A percentile compares a stretch with the other conserved stretches of the same genome.
Evolutionary conservation across 352 stramenopile species (phyloP).

Genomic region (Phytophthora pisi): DNA sequence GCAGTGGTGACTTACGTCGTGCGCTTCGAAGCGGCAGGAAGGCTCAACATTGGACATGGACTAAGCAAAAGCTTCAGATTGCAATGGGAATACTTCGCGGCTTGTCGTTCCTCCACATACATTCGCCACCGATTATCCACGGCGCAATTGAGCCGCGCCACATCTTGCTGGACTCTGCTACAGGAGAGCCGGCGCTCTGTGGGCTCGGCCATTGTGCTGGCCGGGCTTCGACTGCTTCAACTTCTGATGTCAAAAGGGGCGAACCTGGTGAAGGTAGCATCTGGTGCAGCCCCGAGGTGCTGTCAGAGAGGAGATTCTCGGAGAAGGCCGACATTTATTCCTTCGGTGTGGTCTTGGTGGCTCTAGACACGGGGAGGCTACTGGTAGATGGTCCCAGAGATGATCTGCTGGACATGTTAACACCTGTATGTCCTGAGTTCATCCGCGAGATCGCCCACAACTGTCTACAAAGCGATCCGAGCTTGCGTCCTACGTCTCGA

Average conservation of each 20-base stretch:
- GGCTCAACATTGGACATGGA: slow-evolving; percentile 47
- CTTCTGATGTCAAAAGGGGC: slow-evolving; percentile 23
- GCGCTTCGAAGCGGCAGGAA: slow-evolving; percentile 31
- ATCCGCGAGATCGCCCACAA: slow-evolving; percentile 41
- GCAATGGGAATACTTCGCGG: slow-evolving; percentile 49
- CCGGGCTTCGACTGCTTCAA: slow-evolving; percentile 20
- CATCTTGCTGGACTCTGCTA: slow-evolving; percentile 47
- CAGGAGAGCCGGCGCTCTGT: slow-evolving; percentile 52
- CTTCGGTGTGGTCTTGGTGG: slow-evolving; percentile 57
- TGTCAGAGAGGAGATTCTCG: slow-evolving; percentile 40
- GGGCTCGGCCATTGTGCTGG: slow-evolving; percentile 49
- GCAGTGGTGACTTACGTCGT: slow-evolving; percentile 47
- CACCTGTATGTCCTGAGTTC: slow-evolving; percentile 41
- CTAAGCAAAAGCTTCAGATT: slow-evolving; percentile 51
- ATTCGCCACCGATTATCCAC: slow-evolving; percentile 48
- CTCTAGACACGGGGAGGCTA: slow-evolving; percentile 60
- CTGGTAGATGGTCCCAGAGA: slow-evolving; percentile 37
- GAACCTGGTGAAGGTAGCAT: slow-evolving; percentile 39
- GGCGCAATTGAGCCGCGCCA: slow-evolving; percentile 62
- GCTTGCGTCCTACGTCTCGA: slow-evolving; percentile 37
- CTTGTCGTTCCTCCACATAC: slow-evolving; percentile 55
- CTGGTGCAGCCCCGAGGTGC: slow-evolving; percentile 62
- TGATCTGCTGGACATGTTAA: slow-evolving; percentile 42
- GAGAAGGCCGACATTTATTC: slow-evolving; percentile 62
- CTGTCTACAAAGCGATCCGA: slow-evolving; percentile 46